Evolutionary conservation across 345 rosid genomes (phyloP), one percentile per base, ranked within the genome.

Genomic region (Brassica nigra): DNA sequence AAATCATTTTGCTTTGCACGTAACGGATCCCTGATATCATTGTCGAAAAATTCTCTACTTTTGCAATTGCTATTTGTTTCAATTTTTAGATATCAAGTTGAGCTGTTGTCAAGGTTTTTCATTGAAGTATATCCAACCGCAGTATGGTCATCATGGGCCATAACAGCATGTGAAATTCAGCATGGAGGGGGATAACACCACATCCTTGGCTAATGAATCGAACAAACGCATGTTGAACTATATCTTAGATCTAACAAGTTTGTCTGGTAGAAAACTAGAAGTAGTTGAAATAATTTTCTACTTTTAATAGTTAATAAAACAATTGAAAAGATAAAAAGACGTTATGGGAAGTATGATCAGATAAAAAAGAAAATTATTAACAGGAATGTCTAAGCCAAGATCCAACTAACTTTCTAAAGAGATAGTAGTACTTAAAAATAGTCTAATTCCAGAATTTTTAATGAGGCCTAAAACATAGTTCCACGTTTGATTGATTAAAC

Each of bases 1-100:
- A 75, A 75, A 80, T 70, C 80, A 52, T 75, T 70, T 70, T 70
- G 55, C 76, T 80, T 80, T 80, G 71, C 76, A 37, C 70, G 58
- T 33, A 68, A 74, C 67, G 71, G 71, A 79, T 79, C 78, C 78
- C 39, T 62, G 59, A 27, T 70, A 68, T 61, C 20, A 54, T 52
- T 27, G 12, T 67, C 70, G 61, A 61, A 66, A 55, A 47, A 16
- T 29, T 18, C 5, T 23, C 42, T 18, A 54, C 34, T 36, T 57
- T 70, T 70, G 52, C 23, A 52, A 54, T 70, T 9, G n/a, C 71
- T 72, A 71, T 36, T 71, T 61, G 58, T 70, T 54, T 71, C 71
- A 28, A 39, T 71, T 8, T 64, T 8, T 36, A 55, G 52, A 71
- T 70, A 6, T 44, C 65, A 70, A 49, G 37, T n/a, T 61, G 62